Conservation (phyloP, 352 stramenopile species). For the Phytophthora pluvialis region DNA sequence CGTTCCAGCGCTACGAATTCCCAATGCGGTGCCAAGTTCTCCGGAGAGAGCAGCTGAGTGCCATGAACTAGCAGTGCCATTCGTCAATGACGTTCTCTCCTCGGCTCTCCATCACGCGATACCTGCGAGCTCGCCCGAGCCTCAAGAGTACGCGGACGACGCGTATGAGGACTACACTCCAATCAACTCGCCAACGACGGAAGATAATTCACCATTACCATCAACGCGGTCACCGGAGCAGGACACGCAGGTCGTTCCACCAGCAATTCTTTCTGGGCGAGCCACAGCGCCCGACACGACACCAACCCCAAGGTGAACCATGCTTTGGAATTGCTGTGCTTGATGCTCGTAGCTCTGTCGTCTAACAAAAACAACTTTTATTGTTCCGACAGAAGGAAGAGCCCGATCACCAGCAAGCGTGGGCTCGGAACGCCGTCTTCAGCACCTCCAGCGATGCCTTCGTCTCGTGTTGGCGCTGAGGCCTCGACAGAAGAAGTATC, state of each 20-base stretch:
- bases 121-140: background rate
- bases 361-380: background rate
- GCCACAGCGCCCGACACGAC: conserved; percentile 27
- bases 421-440: conserved; percentile 24
- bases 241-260: background rate
- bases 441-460: conserved; percentile 11
- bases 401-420: conserved; percentile 37
- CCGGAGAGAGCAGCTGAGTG: background rate
- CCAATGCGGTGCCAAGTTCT: background rate
- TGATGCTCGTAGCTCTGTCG: background rate
- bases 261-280: conserved; percentile 6
- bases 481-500: background rate
- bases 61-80: conserved; percentile 12
- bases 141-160: conserved; percentile 23
- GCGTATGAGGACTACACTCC: conserved; percentile 25
- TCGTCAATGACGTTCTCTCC: conserved; percentile 21
- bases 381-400: conserved; percentile 24
- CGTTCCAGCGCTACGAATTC: conserved; percentile 12
- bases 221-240: conserved; percentile 7
- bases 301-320: conserved; percentile 19
- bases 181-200: conserved; percentile 20
- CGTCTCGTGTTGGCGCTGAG: background rate
- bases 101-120: conserved; percentile 12
- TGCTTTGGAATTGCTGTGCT: background rate
- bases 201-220: background rate